A percentile compares a stretch with the other conserved stretches of the same genome.
Conservation (phyloP, 2,329 filamentous ascomycete genomes). For the Sclerotinia sclerotiorum region DNA sequence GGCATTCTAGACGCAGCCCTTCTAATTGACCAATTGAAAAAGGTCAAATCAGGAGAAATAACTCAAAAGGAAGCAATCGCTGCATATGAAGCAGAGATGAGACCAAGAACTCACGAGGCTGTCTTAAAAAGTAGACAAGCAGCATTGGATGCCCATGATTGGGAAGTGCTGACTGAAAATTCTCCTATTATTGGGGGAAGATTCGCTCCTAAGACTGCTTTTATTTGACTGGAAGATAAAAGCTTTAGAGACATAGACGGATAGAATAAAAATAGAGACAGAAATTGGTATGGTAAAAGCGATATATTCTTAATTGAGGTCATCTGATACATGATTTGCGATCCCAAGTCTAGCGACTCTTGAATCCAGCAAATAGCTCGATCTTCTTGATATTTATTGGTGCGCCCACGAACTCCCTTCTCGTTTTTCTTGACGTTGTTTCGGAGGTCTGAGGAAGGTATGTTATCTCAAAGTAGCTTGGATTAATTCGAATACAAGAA, state of each 20-base stretch:
- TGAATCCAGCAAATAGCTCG: conserved; percentile 8
- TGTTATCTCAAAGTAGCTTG: too few relatives aligned
- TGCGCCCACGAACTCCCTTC: conserved; percentile 1
- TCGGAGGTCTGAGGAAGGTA: not conserved
- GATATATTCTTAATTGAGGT: not conserved
- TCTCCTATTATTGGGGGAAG: conserved; percentile 44
- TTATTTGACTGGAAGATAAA: not conserved
- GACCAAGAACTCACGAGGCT: conserved; percentile 46
- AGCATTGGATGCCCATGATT: conserved; percentile 56
- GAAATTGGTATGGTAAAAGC: not conserved
- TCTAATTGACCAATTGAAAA: conserved; percentile 42
- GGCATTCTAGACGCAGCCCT: conserved; percentile 54
- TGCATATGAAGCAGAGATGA: conserved; percentile 50
- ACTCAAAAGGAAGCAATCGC: conserved; percentile 44
- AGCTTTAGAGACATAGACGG: not conserved
- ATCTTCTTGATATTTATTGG: conserved; percentile 12
- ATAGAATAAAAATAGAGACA: not conserved
- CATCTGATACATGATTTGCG: not conserved
- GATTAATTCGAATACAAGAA: not conserved
- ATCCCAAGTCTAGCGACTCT: conserved; percentile 5
- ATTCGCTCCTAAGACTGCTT: conserved; percentile 12
- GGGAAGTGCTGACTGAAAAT: conserved; percentile 44
- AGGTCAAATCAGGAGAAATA: conserved; percentile 23
- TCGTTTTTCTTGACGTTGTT: conserved; percentile 13
- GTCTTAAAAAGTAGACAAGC: conserved; percentile 53